These are phyloP conservation scores for Aurinia saxatilis DNA, from an alignment of 345 rosid genomes.

Conservation along the genomic window DNA sequence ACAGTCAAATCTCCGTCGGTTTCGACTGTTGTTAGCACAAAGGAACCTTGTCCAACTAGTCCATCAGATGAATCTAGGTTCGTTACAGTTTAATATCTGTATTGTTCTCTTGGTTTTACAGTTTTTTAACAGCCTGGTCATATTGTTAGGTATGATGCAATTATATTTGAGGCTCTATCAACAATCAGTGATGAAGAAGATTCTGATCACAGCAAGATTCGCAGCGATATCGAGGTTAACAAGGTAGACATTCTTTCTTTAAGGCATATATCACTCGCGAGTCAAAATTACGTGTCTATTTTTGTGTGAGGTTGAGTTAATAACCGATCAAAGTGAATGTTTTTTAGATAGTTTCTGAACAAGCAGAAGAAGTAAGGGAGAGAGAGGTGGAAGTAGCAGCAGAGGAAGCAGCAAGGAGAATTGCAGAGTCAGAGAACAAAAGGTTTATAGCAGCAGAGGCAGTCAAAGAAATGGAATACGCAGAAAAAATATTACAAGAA, in stretches of 20 bases:
- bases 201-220: slow-evolving; percentile 38
- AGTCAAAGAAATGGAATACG: slow-evolving; percentile 42
- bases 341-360: neutral
- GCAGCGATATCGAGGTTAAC: slow-evolving; percentile 51
- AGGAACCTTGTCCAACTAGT: neutral
- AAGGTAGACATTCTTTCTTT: neutral
- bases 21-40: neutral
- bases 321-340: no score
- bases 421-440: slow-evolving; percentile 36
- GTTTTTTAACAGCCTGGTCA: neutral
- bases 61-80: slow-evolving; percentile 1
- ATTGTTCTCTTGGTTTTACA: neutral
- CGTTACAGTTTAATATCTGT: neutral
- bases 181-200: slow-evolving; percentile 46
- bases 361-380: no score
- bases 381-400: slow-evolving; percentile 64
- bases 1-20: slow-evolving; percentile 27
- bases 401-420: slow-evolving; percentile 53
- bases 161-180: slow-evolving; percentile 62
- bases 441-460: slow-evolving; percentile 1
- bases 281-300: no score
- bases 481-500: slow-evolving; percentile 43
- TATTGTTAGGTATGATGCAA: slow-evolving; percentile 35
- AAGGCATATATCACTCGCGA: no score
- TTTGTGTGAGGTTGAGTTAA: no score